Evolutionary conservation across 805 yeast genomes (phyloP), one percentile per base, ranked within the genome.

Genomic region (Wickerhamomyces canadensis): DNA sequence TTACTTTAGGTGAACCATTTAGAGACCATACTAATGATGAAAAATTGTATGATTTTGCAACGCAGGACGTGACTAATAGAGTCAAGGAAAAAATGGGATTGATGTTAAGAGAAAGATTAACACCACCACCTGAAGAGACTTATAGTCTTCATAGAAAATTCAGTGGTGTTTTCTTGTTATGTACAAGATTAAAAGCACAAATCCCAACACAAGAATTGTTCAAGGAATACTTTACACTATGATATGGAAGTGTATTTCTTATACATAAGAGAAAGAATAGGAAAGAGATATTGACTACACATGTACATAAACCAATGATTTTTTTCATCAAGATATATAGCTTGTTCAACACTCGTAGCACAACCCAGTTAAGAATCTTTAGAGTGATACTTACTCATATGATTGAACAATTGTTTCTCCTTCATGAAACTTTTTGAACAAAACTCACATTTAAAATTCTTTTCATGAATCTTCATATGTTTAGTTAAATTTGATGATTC

Each of bases 51-150:
- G 83, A 84, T 56, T 93, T 93, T 64, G 65, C 74, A 19, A 65
- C 75, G 38, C 98, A 93, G 61, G 89, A 96, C 12, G 91, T 93
- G 30, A 88, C 98, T 6, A 96, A 87, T 47, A 74, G 98, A 45
- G 96, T 93, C 17, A 75, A 95, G 47, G 81, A 76, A 3, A 88
- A 89, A 52, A 86, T 93, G 47, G 80, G 87, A 2, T 64, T 89
- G 37, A 93, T 93, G 98, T 70, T 93, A 43, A 76, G 80, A 43
- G 96, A 93, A 60, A 76, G 98, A 49, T 67, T 93, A 43, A 78
- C 96, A 4, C 97, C 98, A 4, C 98, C 98, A 12, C 98, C 98
- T 2, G 98, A 93, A 54, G 98, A 93, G 61, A 93, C 98, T 0
- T 93, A 93, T 58, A 84, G 95, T n/a, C 68, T 93, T 50, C 98